Percentiles rank a stretch among this genome's conserved stretches.
Conservation (phyloP, 192 early-diverging fungal species). For the Coemansia brasiliensis region DNA sequence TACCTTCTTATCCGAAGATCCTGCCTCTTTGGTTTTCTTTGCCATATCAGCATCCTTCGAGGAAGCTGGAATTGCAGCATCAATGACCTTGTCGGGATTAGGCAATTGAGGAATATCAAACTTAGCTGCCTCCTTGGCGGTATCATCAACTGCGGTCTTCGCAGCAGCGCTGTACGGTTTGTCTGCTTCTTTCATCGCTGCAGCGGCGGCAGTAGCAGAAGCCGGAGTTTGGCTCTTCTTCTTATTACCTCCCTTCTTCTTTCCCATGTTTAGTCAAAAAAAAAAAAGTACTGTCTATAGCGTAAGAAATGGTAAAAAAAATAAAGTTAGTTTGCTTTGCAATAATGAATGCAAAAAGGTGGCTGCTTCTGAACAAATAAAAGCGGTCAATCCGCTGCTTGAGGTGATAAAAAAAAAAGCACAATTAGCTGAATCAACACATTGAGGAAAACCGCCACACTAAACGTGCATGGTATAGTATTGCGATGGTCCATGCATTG, state of each 20-base stretch:
- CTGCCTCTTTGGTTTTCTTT: constrained; percentile 4
- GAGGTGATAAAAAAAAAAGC: background rate
- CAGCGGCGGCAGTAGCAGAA: constrained; percentile 9
- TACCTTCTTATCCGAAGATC: constrained; percentile 12
- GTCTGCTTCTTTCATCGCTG: constrained; percentile 3
- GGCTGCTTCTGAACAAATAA: too few species aligned
- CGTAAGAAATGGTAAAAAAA: too few species aligned
- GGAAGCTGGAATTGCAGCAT: constrained; percentile 15
- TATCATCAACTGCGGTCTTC: background rate
- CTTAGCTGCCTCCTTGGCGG: constrained; percentile 5
- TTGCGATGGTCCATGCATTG: constrained; percentile 4
- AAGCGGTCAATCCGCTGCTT: too few species aligned
- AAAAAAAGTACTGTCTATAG: too few species aligned
- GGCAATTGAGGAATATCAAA: constrained; percentile 14
- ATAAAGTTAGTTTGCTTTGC: too few species aligned
- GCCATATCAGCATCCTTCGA: constrained; percentile 16
- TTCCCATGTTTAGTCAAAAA: background rate
- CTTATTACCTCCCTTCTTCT: constrained; percentile 13
- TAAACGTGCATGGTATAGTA: constrained; percentile 9
- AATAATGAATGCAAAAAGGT: too few species aligned
- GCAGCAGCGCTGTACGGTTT: constrained; percentile 1
- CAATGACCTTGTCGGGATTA: constrained; percentile 19
- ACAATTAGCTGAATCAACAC: background rate
- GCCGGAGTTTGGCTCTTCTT: constrained; percentile 6
- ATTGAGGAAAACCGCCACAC: constrained; percentile 9